phyloP scores from a whole-genome alignment of 2,329 filamentous ascomycete species.

The Scedosporium aurantiacum region DNA sequence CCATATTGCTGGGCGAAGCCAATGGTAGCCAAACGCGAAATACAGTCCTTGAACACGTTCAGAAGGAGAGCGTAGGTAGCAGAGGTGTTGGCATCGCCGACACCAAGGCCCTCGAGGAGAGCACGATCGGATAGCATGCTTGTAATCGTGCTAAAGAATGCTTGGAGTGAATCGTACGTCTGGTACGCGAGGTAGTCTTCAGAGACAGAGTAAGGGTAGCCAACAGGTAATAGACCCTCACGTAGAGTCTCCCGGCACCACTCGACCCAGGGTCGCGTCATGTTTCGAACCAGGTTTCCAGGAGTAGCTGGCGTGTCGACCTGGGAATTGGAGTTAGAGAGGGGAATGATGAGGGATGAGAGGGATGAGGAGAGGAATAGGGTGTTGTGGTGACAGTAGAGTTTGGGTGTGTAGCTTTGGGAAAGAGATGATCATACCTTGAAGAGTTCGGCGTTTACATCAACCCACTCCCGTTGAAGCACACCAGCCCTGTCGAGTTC shows the following conservation, averaged over 20 bases:
- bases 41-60: slow-evolving; percentile 71
- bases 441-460: slow-evolving; percentile 16
- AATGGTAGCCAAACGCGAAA: slow-evolving; percentile 74
- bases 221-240: slow-evolving; percentile 73
- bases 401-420: background rate
- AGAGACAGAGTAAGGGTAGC: slow-evolving; percentile 81
- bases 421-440: slow-evolving; percentile 13
- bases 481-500: slow-evolving; percentile 28
- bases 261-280: slow-evolving; percentile 18
- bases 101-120: slow-evolving; percentile 68
- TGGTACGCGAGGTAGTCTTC: slow-evolving; percentile 71
- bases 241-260: slow-evolving; percentile 32
- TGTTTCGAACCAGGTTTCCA: slow-evolving; percentile 9
- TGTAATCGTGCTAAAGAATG: slow-evolving; percentile 74
- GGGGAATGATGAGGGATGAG: background rate
- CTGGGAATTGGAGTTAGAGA: background rate
- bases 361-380: background rate
- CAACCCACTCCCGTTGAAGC: slow-evolving; percentile 23
- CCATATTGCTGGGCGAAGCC: slow-evolving; percentile 75
- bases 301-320: background rate
- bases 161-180: slow-evolving; percentile 65
- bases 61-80: slow-evolving; percentile 74
- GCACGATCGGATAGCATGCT: slow-evolving; percentile 71
- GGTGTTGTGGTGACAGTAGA: background rate
- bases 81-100: slow-evolving; percentile 68